Evolutionary conservation across 495 filamentous ascomycete genomes (phyloP).

Genomic region (Aspergillus heteromorphus): DNA sequence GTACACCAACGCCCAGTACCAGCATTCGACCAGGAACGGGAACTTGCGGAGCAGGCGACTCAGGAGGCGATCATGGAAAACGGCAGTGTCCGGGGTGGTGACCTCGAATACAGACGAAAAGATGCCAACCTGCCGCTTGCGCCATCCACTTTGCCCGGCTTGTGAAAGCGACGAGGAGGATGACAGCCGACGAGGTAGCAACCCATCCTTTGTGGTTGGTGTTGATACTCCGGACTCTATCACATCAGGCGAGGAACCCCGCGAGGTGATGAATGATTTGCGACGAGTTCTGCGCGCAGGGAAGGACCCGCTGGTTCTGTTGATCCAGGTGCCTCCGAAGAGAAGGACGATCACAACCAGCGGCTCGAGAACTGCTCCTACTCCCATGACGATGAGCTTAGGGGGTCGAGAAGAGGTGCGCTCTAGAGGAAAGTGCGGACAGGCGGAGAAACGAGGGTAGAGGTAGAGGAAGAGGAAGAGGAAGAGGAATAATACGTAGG

Average conservation of each 20-base stretch:
- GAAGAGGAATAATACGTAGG: not conserved
- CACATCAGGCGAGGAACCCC: constrained; percentile 23
- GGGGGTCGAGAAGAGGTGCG: not conserved
- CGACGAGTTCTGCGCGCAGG: constrained; percentile 11
- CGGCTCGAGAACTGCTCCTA: constrained; percentile 48
- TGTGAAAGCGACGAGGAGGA: constrained; percentile 31
- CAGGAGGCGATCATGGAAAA: constrained; percentile 48
- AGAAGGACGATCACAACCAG: constrained; percentile 50
- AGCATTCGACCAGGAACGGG: constrained; percentile 74
- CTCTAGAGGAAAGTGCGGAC: not conserved
- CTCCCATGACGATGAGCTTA: constrained; percentile 42
- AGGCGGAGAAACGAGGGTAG: not conserved
- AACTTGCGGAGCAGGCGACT: constrained; percentile 59
- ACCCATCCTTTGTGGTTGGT: constrained; percentile 28
- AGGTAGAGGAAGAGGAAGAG: not conserved
- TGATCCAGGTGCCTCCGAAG: constrained; percentile 57
- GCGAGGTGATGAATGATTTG: constrained; percentile 13
- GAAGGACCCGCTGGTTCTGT: constrained; percentile 29
- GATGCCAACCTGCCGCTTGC: constrained; percentile 37
- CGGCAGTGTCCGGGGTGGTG: constrained; percentile 49
- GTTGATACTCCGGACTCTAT: constrained; percentile 27
- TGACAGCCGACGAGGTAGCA: constrained; percentile 18
- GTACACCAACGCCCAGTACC: constrained; percentile 72
- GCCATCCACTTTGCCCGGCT: constrained; percentile 30
- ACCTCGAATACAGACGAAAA: constrained; percentile 30